These are phyloP conservation scores for Polytrichum commune DNA, from an alignment of 225 moss, liverwort and hornwort species.

Conservation along the genomic window DNA sequence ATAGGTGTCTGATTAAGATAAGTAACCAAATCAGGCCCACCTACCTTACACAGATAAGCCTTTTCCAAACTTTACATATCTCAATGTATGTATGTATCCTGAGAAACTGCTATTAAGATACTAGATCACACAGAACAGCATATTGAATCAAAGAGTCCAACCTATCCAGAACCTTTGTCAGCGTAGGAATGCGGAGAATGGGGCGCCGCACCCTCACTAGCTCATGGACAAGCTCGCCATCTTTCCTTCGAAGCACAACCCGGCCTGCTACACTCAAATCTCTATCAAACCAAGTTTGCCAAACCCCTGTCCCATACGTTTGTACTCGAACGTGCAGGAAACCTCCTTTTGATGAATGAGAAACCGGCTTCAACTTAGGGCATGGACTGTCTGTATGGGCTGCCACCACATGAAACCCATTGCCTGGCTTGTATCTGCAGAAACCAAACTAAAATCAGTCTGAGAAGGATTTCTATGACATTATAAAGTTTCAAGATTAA, in stretches of 20 bases:
- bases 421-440: constrained; percentile 72
- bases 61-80: no score
- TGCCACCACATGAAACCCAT: constrained; percentile 77
- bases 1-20: no score
- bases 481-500: no score
- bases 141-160: constrained; percentile 9
- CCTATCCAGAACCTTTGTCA: constrained; percentile 76
- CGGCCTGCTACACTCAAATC: constrained; percentile 84
- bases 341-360: constrained; percentile 68
- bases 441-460: constrained; percentile 1
- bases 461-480: neutral
- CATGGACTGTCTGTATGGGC: constrained; percentile 90
- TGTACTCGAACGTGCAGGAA: constrained; percentile 77
- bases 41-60: no score
- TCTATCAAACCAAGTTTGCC: constrained; percentile 90
- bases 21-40: no score
- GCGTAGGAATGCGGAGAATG: constrained; percentile 76
- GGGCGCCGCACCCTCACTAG: constrained; percentile 80
- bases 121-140: no score
- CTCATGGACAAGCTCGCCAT: constrained; percentile 64
- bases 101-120: no score
- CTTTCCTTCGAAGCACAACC: constrained; percentile 64
- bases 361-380: constrained; percentile 80
- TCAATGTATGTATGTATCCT: no score
- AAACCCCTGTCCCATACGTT: constrained; percentile 73